Percentiles rank a stretch among this genome's conserved stretches.
Conservation (phyloP, 768 basidiomycete species). For the Termitomyces bulborhizus region DNA sequence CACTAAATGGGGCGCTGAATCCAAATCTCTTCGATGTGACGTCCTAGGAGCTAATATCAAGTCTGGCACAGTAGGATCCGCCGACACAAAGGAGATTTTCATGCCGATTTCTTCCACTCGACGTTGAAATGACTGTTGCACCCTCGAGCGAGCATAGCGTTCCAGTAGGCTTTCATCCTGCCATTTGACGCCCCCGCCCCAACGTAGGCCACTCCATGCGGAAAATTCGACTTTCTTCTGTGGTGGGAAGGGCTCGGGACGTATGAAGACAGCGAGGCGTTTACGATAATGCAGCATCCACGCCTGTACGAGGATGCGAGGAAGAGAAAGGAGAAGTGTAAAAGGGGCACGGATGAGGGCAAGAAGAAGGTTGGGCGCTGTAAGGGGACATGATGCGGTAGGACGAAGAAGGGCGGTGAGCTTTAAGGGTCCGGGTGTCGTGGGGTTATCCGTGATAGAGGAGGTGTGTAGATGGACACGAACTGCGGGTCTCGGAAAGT, state of each 20-base stretch:
- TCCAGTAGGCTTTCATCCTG: background rate
- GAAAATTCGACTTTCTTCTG: slow-evolving; percentile 24
- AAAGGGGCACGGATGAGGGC: background rate
- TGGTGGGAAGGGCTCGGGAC: slow-evolving; percentile 48
- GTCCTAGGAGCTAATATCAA: background rate
- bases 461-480: background rate
- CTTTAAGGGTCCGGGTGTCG: background rate
- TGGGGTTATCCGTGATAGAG: background rate
- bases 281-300: slow-evolving; percentile 56
- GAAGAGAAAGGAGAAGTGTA: slow-evolving; percentile 44
- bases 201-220: slow-evolving; percentile 8
- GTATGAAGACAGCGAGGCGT: slow-evolving; percentile 46
- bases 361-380: slow-evolving; percentile 12
- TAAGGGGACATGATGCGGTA: background rate
- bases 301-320: slow-evolving; percentile 59
- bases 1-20: background rate
- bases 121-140: background rate
- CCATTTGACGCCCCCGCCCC: slow-evolving; percentile 1
- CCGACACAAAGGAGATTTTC: background rate
- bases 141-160: background rate
- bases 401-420: slow-evolving; percentile 1
- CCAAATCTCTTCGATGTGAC: background rate
- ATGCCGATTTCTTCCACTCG: background rate
- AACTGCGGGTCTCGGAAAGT: background rate
- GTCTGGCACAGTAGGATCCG: background rate